phyloP scores from a whole-genome alignment of 768 basidiomycete species.

The Naganishia antarctica region DNA sequence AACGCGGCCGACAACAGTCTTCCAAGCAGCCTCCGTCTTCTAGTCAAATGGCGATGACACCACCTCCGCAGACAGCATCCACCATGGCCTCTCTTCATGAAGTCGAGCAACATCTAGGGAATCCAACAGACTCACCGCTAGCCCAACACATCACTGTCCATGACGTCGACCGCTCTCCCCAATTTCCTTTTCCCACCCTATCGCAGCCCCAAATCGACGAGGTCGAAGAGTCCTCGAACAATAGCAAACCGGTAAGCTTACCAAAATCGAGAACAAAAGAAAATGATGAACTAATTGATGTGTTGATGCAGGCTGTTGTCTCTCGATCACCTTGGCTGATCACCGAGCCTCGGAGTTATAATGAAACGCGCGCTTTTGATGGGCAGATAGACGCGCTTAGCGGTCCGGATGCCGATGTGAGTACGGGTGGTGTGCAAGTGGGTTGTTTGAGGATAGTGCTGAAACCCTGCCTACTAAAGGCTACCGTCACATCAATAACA shows the following conservation, averaged over 20 bases:
- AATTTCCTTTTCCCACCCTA: background rate
- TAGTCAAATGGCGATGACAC: background rate
- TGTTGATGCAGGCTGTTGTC: constrained; percentile 11
- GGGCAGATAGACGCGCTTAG: background rate
- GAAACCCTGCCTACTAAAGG: background rate
- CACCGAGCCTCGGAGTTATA: background rate
- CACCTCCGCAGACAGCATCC: constrained; percentile 4
- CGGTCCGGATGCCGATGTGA: constrained; percentile 16
- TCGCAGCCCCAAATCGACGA: background rate
- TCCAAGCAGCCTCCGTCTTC: too few species aligned
- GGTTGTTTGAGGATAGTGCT: background rate
- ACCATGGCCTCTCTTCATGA: background rate
- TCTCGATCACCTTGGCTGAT: constrained; percentile 11
- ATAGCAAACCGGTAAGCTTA: constrained; percentile 6
- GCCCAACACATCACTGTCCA: constrained; percentile 10
- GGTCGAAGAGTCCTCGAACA: background rate
- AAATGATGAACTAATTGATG: constrained; percentile 7
- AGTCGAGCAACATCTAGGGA: constrained; percentile 13
- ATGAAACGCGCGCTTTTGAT: constrained; percentile 13
- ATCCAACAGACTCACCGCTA: constrained; percentile 20
- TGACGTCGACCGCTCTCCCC: background rate
- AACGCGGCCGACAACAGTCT: background rate
- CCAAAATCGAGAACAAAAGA: constrained; percentile 2
- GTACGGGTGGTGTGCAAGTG: background rate
- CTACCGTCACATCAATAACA: too few species aligned